Evolutionary conservation across 495 filamentous ascomycete genomes (phyloP).

Genomic region (Aspergillus wentii): DNA sequence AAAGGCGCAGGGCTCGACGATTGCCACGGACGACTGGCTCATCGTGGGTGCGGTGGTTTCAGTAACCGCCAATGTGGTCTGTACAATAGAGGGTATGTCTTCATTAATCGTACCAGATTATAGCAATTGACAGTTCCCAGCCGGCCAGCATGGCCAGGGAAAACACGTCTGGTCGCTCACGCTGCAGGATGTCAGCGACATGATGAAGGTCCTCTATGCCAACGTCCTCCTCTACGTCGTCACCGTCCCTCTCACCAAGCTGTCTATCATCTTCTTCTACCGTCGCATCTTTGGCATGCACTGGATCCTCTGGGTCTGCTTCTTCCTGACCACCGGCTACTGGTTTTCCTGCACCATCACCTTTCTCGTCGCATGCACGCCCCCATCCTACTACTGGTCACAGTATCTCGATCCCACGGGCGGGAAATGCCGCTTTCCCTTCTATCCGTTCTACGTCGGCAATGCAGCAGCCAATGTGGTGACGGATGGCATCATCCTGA

Average conservation of each 20-base stretch:
- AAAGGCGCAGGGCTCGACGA: constrained; percentile 17
- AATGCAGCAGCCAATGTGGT: constrained; percentile 27
- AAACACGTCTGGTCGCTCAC: constrained; percentile 24
- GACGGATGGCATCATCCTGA: constrained; percentile 37
- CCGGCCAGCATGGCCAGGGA: constrained; percentile 19
- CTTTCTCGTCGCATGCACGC: constrained; percentile 8
- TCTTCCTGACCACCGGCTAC: constrained; percentile 12
- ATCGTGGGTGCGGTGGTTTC: constrained; percentile 28
- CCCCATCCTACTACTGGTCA: constrained; percentile 12
- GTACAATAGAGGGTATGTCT: neutral
- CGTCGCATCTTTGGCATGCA: constrained; percentile 22
- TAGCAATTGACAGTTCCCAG: constrained; percentile 16
- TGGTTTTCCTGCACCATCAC: constrained; percentile 14
- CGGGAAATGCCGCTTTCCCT: constrained; percentile 7
- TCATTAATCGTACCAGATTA: constrained; percentile 6
- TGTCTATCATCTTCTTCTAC: constrained; percentile 34
- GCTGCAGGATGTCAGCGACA: constrained; percentile 11
- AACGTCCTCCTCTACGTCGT: constrained; percentile 30
- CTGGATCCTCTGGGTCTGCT: constrained; percentile 13
- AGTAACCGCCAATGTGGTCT: neutral
- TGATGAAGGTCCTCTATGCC: constrained; percentile 20
- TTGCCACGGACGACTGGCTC: constrained; percentile 30
- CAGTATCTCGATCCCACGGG: constrained; percentile 9
- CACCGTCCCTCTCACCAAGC: constrained; percentile 23
- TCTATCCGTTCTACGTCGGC: constrained; percentile 15